Conservation (phyloP, 225 moss, liverwort and hornwort species). For the Physcomitrellopsis africana region DNA sequence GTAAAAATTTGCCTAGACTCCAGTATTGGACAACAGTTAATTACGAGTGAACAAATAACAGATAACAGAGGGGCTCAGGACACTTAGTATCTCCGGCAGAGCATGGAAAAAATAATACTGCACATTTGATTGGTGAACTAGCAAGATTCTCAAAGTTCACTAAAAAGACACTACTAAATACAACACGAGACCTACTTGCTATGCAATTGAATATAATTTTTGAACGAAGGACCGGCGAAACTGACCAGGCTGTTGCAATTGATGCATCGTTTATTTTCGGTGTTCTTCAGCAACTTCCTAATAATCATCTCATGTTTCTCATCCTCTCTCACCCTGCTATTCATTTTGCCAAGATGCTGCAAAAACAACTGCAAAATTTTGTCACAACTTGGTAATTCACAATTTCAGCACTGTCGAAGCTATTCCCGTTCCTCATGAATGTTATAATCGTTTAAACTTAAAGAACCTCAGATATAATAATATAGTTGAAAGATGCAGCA, state of each 20-base stretch:
- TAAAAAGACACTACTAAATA: background rate
- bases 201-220: no score
- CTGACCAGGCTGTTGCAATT: slow-evolving; percentile 94
- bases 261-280: slow-evolving; percentile 95
- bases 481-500: background rate
- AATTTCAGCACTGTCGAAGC: background rate
- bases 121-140: no score
- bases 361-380: slow-evolving; percentile 48
- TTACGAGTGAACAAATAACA: no score
- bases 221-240: slow-evolving; percentile 14
- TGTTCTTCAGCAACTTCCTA: slow-evolving; percentile 80
- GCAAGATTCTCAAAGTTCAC: no score
- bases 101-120: no score
- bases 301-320: slow-evolving; percentile 93
- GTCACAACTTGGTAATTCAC: slow-evolving; percentile 24
- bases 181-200: background rate
- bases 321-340: slow-evolving; percentile 93
- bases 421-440: background rate
- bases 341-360: slow-evolving; percentile 77
- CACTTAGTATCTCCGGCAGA: no score
- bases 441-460: background rate
- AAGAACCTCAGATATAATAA: background rate
- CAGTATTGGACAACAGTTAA: no score
- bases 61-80: no score
- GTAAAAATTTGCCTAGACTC: no score